Conservation (phyloP, 768 basidiomycete species). For the Epithele typhae region DNA sequence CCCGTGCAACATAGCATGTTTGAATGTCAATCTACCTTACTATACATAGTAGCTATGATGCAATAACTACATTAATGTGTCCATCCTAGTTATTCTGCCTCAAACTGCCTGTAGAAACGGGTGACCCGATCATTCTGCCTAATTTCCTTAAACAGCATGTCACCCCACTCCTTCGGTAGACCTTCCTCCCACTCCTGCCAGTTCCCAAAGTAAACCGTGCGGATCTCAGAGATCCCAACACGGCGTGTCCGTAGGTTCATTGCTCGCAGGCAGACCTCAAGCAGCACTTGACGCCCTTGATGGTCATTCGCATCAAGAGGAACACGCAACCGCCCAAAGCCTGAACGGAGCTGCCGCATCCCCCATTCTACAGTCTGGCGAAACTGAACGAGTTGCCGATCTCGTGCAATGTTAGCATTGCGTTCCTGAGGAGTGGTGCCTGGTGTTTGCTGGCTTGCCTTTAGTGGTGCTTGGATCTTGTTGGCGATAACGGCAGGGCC, state of each 20-base stretch:
- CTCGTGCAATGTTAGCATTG: conserved; percentile 22
- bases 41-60: no score
- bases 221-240: conserved; percentile 41
- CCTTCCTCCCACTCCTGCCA: conserved; percentile 28
- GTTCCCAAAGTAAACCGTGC: conserved; percentile 34
- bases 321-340: conserved; percentile 41
- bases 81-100: background rate
- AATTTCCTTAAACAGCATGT: conserved; percentile 32
- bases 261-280: conserved; percentile 33
- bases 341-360: conserved; percentile 39
- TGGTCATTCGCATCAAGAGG: conserved; percentile 33
- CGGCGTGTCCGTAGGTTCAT: conserved; percentile 32
- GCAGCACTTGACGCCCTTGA: conserved; percentile 23
- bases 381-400: conserved; percentile 39
- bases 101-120: conserved; percentile 8
- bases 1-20: no score
- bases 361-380: conserved; percentile 52
- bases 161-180: conserved; percentile 34
- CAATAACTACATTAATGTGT: no score
- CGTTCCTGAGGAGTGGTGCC: conserved; percentile 15
- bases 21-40: no score
- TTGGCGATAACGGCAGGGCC: conserved; percentile 29
- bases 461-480: conserved; percentile 35
- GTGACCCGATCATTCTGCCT: conserved; percentile 9
- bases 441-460: conserved; percentile 24